Evolutionary conservation across 2,329 filamentous ascomycete genomes (phyloP).

Genomic region (Sclerotiophoma versabilis): DNA sequence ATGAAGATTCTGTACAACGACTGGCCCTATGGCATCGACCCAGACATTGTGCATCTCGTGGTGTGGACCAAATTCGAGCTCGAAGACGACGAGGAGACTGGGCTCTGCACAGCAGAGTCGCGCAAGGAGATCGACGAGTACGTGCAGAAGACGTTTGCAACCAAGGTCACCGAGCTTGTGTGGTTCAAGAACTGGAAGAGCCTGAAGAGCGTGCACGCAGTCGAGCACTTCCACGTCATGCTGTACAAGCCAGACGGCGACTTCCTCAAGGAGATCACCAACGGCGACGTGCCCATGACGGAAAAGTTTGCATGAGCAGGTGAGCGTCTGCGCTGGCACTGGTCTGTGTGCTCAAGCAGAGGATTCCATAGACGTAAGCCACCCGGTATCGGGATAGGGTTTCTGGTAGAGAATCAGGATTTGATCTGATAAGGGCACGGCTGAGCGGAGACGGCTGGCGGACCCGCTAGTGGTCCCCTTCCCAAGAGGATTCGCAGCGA

Average conservation of each 20-base stretch:
- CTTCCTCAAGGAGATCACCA: slow-evolving; percentile 74
- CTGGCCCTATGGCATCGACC: slow-evolving; percentile 90
- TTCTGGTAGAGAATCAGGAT: background rate
- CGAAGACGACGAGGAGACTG: slow-evolving; percentile 69
- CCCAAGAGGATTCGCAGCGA: background rate
- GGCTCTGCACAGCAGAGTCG: slow-evolving; percentile 70
- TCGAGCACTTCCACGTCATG: slow-evolving; percentile 97
- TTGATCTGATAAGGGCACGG: background rate
- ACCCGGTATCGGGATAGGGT: slow-evolving; percentile 4
- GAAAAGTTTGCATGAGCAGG: slow-evolving; percentile 30
- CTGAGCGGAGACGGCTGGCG: background rate
- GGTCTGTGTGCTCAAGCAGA: background rate
- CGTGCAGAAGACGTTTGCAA: slow-evolving; percentile 71
- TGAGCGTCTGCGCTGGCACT: background rate
- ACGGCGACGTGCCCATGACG: slow-evolving; percentile 72
- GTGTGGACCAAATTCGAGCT: slow-evolving; percentile 92
- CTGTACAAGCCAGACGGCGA: slow-evolving; percentile 75
- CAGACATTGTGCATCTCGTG: slow-evolving; percentile 80
- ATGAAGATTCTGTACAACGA: slow-evolving; percentile 84
- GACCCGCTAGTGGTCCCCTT: background rate
- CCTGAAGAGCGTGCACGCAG: slow-evolving; percentile 82
- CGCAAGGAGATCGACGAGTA: slow-evolving; percentile 73
- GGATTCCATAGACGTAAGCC: slow-evolving; percentile 2
- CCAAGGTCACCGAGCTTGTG: slow-evolving; percentile 57
- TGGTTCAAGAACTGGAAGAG: slow-evolving; percentile 96